Evolutionary conservation across 108 stramenopile species (phyloP).

Genomic region (Nannochloropsis oceanica): DNA sequence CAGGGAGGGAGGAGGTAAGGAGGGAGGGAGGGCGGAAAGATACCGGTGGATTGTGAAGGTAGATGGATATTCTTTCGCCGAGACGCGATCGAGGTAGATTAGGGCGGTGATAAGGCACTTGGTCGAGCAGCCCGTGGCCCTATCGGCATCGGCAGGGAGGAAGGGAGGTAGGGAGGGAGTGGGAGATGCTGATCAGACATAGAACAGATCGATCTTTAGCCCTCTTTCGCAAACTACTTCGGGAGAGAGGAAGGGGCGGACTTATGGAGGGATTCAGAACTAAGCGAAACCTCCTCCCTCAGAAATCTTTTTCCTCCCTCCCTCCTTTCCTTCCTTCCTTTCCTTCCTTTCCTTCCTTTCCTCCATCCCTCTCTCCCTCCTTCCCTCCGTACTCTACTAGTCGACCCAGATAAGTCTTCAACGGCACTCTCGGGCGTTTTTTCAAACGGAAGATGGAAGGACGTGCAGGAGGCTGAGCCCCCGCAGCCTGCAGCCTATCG

Average conservation of each 20-base stretch:
- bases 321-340: no score
- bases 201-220: no score
- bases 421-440: not conserved
- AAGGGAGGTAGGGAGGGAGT: not conserved
- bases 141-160: not conserved
- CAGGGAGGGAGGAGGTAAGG: not conserved
- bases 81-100: not conserved
- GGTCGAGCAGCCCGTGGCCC: not conserved
- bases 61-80: not conserved
- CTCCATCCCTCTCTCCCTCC: not conserved
- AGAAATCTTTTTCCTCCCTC: no score
- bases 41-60: not conserved
- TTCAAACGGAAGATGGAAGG: not conserved
- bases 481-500: not conserved
- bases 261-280: no score
- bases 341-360: no score
- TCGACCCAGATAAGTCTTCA: not conserved
- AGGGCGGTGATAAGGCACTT: not conserved
- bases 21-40: not conserved
- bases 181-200: no score
- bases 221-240: no score
- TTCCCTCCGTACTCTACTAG: not conserved
- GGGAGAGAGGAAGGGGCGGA: no score
- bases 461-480: not conserved
- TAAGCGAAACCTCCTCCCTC: no score